Evolutionary conservation across 352 stramenopile species (phyloP).

Genomic region (Phytophthora tentaculata): DNA sequence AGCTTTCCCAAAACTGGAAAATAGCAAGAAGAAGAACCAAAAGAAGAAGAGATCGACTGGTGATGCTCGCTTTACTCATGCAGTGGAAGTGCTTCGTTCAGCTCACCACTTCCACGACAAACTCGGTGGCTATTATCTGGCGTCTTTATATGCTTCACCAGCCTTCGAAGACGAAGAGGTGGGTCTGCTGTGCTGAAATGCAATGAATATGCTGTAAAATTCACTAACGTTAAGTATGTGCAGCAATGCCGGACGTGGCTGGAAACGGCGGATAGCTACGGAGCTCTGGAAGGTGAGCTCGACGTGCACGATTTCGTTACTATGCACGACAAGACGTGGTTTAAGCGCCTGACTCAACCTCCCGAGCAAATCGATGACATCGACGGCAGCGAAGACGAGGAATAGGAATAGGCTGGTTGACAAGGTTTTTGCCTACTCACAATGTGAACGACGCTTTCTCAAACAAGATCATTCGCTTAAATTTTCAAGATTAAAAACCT

Average conservation of each 20-base stretch:
- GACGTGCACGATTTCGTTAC: constrained; percentile 57
- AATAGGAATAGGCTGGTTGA: not conserved
- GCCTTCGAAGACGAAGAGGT: constrained; percentile 69
- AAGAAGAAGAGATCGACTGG: constrained; percentile 20
- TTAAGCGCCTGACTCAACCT: constrained; percentile 58
- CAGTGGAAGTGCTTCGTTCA: constrained; percentile 67
- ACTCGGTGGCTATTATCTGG: constrained; percentile 79
- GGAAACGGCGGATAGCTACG: constrained; percentile 82
- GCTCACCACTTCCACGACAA: constrained; percentile 88
- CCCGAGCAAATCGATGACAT: constrained; percentile 42
- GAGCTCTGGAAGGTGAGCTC: constrained; percentile 79
- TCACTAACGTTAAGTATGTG: not conserved
- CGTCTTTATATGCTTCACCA: constrained; percentile 63
- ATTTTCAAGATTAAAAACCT: not conserved
- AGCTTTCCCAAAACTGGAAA: constrained; percentile 24
- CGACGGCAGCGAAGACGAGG: constrained; percentile 14
- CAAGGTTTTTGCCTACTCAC: not conserved
- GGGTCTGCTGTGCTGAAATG: not conserved
- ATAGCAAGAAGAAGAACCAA: constrained; percentile 22
- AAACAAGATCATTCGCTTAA: not conserved
- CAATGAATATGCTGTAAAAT: not conserved
- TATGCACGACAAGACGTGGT: constrained; percentile 65
- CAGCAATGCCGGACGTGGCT: constrained; percentile 78
- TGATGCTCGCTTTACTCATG: constrained; percentile 44
- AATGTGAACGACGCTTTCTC: not conserved